phyloP scores from a whole-genome alignment of 139 green algal species.

The Chlorella sp. region DNA sequence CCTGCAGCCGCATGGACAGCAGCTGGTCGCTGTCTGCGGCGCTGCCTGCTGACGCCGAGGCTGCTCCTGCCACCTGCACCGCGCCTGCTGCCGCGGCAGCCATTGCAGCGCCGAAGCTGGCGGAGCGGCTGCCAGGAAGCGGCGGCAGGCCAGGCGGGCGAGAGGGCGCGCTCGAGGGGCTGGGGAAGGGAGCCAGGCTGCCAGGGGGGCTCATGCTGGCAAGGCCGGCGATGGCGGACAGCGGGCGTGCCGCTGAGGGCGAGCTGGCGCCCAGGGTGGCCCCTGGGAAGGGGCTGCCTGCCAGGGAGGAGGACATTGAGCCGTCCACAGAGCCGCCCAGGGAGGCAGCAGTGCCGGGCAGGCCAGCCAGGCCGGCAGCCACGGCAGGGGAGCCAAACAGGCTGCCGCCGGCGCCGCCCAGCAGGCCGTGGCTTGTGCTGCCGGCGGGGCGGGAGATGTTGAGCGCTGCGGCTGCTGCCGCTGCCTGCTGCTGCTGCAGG shows the following conservation, averaged over 20 bases:
- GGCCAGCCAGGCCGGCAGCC: not conserved
- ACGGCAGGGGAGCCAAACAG: slow-evolving; percentile 7
- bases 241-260: not conserved
- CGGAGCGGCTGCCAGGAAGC: not conserved
- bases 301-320: not conserved
- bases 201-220: not conserved
- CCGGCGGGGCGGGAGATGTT: not conserved
- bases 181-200: slow-evolving; percentile 1
- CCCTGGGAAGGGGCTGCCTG: not conserved
- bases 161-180: not conserved
- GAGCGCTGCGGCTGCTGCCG: not conserved
- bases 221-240: not conserved
- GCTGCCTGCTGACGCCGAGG: not conserved
- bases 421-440: not conserved
- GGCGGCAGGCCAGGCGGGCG: slow-evolving; percentile 15
- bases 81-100: not conserved
- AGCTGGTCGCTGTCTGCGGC: not conserved
- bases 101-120: not conserved
- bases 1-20: slow-evolving; percentile 12
- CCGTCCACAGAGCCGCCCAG: not conserved
- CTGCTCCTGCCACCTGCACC: not conserved
- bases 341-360: not conserved
- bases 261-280: not conserved
- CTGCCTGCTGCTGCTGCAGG: not conserved
- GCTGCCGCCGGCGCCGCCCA: not conserved